phyloP scores from a whole-genome alignment of 371 early-diverging fungal genomes.

The Catenaria anguillulae region DNA sequence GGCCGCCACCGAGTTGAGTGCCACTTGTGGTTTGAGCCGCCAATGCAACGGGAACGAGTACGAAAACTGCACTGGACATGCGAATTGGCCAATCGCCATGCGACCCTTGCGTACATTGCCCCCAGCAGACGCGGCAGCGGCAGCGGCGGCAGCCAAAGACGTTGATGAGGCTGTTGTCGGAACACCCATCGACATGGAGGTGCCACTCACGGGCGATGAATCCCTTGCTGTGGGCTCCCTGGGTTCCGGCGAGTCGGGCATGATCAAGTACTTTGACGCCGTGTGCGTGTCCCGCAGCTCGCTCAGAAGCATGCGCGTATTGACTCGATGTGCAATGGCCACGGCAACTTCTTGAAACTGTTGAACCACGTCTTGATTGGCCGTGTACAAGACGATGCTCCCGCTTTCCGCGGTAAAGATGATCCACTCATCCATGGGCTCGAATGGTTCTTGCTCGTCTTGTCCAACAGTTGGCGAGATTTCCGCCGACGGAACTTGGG shows the following conservation, averaged over 20 bases:
- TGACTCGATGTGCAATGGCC: slow-evolving; percentile 47
- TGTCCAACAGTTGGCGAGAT: too few species aligned
- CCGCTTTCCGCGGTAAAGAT: background rate
- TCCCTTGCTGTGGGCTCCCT: background rate
- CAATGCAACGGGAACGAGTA: slow-evolving; percentile 54
- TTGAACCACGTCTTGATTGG: slow-evolving; percentile 25
- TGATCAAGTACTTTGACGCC: background rate
- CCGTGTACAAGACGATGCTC: background rate
- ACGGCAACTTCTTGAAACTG: slow-evolving; percentile 39
- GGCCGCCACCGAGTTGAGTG: slow-evolving; percentile 37
- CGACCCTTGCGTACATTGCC: slow-evolving; percentile 12
- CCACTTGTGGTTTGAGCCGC: slow-evolving; percentile 51
- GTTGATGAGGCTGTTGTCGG: too few species aligned
- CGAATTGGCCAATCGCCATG: slow-evolving; percentile 47
- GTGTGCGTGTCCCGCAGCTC: slow-evolving; percentile 44
- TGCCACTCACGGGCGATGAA: slow-evolving; percentile 4
- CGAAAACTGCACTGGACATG: slow-evolving; percentile 46
- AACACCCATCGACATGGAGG: too few species aligned
- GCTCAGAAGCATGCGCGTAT: slow-evolving; percentile 44
- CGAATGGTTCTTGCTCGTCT: background rate
- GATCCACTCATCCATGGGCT: background rate
- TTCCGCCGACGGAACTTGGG: too few species aligned
- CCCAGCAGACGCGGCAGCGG: too few species aligned
- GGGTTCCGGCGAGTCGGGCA: background rate
- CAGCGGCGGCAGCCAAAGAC: too few species aligned